Percentiles rank a stretch among this genome's conserved stretches.
Evolutionary conservation across 331 rosid genomes (phyloP).

Genomic region (Quercus phellos): DNA sequence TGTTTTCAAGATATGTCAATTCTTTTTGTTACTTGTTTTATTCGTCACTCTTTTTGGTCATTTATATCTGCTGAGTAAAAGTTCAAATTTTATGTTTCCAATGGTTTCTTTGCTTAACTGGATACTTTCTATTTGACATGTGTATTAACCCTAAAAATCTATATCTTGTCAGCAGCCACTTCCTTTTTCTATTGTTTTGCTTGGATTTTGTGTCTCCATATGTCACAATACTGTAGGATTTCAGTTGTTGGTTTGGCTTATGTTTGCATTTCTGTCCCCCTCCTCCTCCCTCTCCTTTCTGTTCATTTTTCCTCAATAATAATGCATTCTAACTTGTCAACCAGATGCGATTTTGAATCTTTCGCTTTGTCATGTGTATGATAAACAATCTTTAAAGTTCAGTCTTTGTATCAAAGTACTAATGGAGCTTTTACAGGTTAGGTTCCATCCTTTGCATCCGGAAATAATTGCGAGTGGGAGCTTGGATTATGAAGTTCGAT

Average conservation of each 20-base stretch:
- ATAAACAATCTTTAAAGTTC: neutral
- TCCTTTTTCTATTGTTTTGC: neutral
- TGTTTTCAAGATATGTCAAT: neutral
- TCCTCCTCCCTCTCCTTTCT: neutral
- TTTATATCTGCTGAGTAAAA: neutral
- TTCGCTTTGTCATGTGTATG: neutral
- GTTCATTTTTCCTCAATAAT: neutral
- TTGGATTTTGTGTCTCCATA: neutral
- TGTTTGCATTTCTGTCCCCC: neutral
- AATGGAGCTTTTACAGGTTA: conserved; percentile 51
- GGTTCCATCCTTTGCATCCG: conserved; percentile 59
- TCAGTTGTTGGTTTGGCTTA: neutral
- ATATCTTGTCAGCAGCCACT: neutral
- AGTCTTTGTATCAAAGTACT: conserved; percentile 15
- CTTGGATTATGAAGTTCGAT: conserved; percentile 69
- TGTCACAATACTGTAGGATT: neutral
- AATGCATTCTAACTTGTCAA: neutral
- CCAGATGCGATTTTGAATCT: neutral
- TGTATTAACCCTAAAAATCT: neutral
- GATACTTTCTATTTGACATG: neutral
- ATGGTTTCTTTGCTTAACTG: neutral
- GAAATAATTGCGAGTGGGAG: conserved; percentile 76
- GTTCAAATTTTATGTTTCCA: neutral
- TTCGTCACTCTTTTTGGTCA: neutral
- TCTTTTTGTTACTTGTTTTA: neutral